Conservation (phyloP, 495 filamentous ascomycete genomes). For the Staphylotrichum tortipilum region DNA sequence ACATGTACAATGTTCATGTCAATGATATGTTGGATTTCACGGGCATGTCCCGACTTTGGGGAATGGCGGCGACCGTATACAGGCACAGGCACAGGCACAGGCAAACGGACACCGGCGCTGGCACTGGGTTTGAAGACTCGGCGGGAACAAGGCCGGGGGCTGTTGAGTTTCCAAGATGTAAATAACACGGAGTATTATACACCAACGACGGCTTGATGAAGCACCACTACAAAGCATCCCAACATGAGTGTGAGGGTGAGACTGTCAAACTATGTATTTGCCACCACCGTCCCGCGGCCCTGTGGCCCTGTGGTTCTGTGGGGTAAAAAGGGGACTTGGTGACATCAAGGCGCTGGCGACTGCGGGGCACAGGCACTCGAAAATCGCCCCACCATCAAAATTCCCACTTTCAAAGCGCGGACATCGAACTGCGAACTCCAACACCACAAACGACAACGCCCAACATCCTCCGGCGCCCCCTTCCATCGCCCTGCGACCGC, state of each 20-base stretch:
- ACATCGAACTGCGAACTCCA: not conserved
- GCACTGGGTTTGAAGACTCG: not conserved
- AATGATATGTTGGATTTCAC: not conserved
- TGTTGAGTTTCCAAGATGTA: not conserved
- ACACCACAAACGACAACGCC: too few relatives aligned
- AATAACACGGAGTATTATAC: too few relatives aligned
- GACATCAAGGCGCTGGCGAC: slow-evolving; percentile 4
- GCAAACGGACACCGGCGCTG: not conserved
- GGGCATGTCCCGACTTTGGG: not conserved
- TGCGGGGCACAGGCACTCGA: slow-evolving; percentile 8
- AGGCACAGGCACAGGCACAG: too few relatives aligned
- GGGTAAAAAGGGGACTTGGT: not conserved
- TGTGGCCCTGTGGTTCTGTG: too few relatives aligned
- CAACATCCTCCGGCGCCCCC: slow-evolving; percentile 4
- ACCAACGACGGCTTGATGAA: too few relatives aligned
- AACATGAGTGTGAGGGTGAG: too few relatives aligned
- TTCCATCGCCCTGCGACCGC: not conserved
- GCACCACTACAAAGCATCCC: too few relatives aligned
- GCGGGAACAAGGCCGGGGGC: too few relatives aligned
- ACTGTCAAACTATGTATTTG: not conserved
- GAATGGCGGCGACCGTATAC: not conserved
- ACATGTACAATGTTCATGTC: slow-evolving; percentile 1
- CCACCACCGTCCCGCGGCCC: not conserved
- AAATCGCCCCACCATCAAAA: slow-evolving; percentile 32
- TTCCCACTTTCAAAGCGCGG: slow-evolving; percentile 17